A percentile compares a stretch with the other conserved stretches of the same genome.
Evolutionary conservation across 176 grass and related monocot genomes (phyloP).

Genomic region (Rhynchospora breviuscula): DNA sequence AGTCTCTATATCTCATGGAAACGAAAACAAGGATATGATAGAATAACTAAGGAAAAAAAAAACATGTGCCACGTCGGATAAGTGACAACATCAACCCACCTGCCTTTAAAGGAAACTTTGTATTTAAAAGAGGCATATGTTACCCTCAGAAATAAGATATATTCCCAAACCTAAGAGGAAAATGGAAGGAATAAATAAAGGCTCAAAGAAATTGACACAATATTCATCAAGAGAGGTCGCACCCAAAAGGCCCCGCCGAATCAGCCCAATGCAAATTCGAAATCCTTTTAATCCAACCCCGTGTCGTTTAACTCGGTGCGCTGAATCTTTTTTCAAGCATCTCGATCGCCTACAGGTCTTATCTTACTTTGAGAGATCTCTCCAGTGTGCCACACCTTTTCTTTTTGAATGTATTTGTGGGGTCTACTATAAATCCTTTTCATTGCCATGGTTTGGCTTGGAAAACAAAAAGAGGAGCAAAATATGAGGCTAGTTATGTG

Average conservation of each 20-base stretch:
- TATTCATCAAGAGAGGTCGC: neutral
- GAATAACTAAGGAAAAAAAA: neutral
- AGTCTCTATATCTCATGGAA: too few relatives aligned
- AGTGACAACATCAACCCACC: neutral
- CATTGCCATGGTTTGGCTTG: neutral
- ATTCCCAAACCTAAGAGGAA: neutral
- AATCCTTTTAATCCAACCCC: neutral
- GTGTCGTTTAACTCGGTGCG: neutral
- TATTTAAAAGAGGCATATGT: neutral
- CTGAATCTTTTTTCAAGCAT: neutral
- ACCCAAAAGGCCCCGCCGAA: neutral
- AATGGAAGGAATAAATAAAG: neutral
- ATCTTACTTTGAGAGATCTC: neutral
- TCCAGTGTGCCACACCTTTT: neutral
- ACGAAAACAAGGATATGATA: neutral
- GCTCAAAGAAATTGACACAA: neutral
- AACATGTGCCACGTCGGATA: neutral
- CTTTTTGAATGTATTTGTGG: neutral
- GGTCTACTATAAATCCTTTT: neutral
- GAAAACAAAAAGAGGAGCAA: neutral
- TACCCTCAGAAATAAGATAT: neutral
- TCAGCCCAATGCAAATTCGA: neutral
- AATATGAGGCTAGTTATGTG: neutral
- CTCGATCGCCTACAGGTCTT: neutral
- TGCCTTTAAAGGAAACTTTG: neutral